phyloP scores from a whole-genome alignment of 306 rosid genomes.

The Quercus dentata region DNA sequence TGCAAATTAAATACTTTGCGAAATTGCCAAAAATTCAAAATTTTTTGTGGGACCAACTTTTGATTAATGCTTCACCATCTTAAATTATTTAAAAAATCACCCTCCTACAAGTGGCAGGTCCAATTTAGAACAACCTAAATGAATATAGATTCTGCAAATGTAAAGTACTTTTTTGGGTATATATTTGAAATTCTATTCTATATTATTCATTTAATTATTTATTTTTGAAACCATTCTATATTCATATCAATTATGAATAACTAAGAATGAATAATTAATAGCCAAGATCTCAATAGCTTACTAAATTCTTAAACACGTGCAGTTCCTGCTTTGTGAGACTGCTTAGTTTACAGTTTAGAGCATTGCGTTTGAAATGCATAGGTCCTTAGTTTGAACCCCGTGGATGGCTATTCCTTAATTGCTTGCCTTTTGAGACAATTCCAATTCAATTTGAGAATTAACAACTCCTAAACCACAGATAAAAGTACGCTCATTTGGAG shows the following conservation, averaged over 20 bases:
- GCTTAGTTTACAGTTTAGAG: neutral
- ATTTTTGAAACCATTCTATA: neutral
- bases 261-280: neutral
- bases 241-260: neutral
- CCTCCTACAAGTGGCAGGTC: neutral
- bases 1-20: neutral
- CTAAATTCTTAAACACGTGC: neutral
- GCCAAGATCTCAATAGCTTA: neutral
- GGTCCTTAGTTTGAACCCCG: neutral
- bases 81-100: neutral
- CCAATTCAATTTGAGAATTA: neutral
- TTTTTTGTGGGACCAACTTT: neutral
- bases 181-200: neutral
- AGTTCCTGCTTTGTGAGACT: neutral
- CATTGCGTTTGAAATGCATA: neutral
- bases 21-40: neutral
- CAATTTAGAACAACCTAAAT: neutral
- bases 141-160: too few species aligned
- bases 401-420: neutral
- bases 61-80: neutral
- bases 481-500: neutral
- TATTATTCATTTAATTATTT: neutral
- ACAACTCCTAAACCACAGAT: neutral
- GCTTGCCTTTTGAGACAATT: neutral
- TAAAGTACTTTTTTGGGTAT: neutral